phyloP scores from a whole-genome alignment of 352 stramenopile species.

The Pythium periplocum region DNA sequence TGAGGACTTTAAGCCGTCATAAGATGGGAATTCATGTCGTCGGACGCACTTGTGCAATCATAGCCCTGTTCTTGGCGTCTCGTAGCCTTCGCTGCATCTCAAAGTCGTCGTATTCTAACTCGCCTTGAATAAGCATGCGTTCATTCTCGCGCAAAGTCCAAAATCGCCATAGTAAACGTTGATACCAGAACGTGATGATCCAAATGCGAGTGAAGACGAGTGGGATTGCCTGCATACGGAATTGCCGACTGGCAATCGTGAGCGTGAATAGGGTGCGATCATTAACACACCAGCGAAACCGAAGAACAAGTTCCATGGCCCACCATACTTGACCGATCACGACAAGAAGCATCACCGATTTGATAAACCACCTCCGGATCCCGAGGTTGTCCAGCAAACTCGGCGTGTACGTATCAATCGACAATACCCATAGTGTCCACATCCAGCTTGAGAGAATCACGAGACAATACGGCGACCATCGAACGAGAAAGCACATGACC shows the following conservation, averaged over 20 bases:
- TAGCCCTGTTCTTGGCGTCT: neutral
- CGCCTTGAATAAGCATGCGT: neutral
- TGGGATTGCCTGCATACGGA: neutral
- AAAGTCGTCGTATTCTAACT: conserved; percentile 6
- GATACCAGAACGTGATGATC: conserved; percentile 4
- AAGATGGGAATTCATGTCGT: too few relatives aligned
- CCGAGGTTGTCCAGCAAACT: neutral
- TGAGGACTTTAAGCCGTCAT: neutral
- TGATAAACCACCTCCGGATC: neutral
- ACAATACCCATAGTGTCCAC: conserved; percentile 1
- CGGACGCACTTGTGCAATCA: too few relatives aligned
- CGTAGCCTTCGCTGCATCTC: neutral
- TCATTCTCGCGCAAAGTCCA: neutral
- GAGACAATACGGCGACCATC: neutral
- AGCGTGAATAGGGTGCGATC: neutral
- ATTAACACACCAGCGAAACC: neutral
- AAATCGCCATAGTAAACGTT: neutral
- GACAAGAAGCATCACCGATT: neutral
- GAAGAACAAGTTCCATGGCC: neutral
- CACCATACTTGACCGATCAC: neutral
- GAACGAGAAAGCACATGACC: neutral
- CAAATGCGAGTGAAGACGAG: neutral
- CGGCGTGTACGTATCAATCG: conserved; percentile 5
- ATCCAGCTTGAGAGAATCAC: neutral
- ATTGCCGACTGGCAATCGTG: neutral